Evolutionary conservation across 176 grass and related monocot species (phyloP).

Genomic region (Hsuehochloa calcarea): DNA sequence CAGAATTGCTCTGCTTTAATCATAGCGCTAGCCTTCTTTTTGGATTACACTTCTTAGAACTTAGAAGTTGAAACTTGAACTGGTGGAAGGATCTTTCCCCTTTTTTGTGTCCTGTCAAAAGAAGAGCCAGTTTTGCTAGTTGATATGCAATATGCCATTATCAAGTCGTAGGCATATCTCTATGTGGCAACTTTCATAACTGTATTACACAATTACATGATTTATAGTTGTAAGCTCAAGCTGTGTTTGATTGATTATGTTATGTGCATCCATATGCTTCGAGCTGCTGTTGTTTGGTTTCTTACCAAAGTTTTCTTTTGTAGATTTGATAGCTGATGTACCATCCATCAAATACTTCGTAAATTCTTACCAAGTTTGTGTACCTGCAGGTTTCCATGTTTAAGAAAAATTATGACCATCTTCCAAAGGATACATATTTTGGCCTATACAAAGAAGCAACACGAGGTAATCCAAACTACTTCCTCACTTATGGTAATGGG

Average conservation of each 20-base stretch:
- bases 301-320: not conserved
- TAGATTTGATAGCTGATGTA: not conserved
- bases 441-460: conserved; percentile 99
- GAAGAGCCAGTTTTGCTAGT: not conserved
- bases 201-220: not conserved
- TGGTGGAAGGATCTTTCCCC: not conserved
- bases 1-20: not conserved
- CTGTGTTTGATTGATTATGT: not conserved
- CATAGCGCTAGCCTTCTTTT: not conserved
- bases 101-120: too few species aligned
- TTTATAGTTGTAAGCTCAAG: not conserved
- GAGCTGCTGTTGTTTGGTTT: not conserved
- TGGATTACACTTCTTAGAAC: not conserved
- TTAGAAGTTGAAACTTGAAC: not conserved
- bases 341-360: not conserved
- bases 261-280: not conserved
- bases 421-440: conserved; percentile 99
- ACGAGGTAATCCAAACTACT: conserved; percentile 96
- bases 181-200: not conserved
- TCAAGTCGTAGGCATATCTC: not conserved
- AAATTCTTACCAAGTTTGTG: not conserved
- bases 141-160: not conserved
- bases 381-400: conserved; percentile 87
- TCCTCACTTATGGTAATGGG: conserved; percentile 95
- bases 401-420: conserved; percentile 99